Conservation (phyloP, 2,329 filamentous ascomycete species). For the Colletotrichum lindemuthianum region DNA sequence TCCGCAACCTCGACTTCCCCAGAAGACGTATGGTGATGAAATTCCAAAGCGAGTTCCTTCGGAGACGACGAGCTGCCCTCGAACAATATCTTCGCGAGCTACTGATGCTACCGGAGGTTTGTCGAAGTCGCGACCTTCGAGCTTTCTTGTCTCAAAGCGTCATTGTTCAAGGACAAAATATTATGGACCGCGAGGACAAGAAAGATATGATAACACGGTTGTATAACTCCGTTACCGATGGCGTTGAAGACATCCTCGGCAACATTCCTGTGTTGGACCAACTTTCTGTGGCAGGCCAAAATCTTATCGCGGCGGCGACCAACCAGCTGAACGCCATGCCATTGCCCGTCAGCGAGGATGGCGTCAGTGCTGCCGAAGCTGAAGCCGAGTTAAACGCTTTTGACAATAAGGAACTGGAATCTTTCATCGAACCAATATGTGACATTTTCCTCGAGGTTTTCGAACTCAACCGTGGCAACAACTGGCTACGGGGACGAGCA, state of each 20-base stretch:
- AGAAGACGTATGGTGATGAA: conserved; percentile 94
- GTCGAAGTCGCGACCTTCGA: conserved; percentile 89
- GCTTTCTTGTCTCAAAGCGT: conserved; percentile 93
- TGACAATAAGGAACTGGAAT: conserved; percentile 87
- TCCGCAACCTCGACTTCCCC: conserved; percentile 91
- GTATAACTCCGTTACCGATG: conserved; percentile 96
- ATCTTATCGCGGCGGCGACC: conserved; percentile 81
- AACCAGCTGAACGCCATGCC: conserved; percentile 69
- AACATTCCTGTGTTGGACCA: conserved; percentile 97
- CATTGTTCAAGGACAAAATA: conserved; percentile 69
- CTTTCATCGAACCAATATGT: conserved; percentile 98
- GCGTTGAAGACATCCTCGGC: conserved; percentile 97
- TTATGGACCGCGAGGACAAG: conserved; percentile 71
- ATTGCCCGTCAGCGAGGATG: conserved; percentile 61
- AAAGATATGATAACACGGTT: conserved; percentile 92
- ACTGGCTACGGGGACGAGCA: conserved; percentile 94
- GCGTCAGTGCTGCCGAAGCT: conserved; percentile 73
- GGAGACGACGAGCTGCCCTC: conserved; percentile 84
- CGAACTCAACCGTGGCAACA: conserved; percentile 92
- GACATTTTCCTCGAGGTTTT: conserved; percentile 97
- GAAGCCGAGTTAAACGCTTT: conserved; percentile 95
- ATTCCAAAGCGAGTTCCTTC: conserved; percentile 92
- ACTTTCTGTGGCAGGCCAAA: conserved; percentile 91
- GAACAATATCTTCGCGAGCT: conserved; percentile 88
- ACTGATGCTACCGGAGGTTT: conserved; percentile 89